A percentile compares a stretch with the other conserved stretches of the same genome.
These are phyloP conservation scores for Hyphopichia wangnamkhiaoensis DNA, from an alignment of 1,139 yeast genomes.

Conservation along the genomic window DNA sequence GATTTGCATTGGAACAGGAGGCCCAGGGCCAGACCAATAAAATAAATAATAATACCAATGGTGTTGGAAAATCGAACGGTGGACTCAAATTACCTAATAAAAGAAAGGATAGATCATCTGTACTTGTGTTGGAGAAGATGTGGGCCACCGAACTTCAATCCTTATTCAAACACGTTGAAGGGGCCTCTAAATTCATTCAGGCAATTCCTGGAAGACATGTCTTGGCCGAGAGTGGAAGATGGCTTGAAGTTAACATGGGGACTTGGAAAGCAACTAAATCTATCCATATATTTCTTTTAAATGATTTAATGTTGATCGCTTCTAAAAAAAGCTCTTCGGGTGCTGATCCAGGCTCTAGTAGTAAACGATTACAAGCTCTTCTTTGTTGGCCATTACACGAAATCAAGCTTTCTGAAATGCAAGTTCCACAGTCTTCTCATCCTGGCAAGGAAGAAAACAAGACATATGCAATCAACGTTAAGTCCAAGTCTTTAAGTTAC, in stretches of 20 bases:
- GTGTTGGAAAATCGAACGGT: slow-evolving; percentile 1
- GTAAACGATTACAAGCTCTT: slow-evolving; percentile 59
- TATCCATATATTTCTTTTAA: slow-evolving; percentile 73
- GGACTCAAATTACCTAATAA: slow-evolving; percentile 10
- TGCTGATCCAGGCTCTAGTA: slow-evolving; percentile 22
- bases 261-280: slow-evolving; percentile 83
- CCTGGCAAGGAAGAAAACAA: slow-evolving; percentile 22
- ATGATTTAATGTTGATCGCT: slow-evolving; percentile 78
- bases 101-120: slow-evolving; percentile 63
- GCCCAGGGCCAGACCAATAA: slow-evolving; percentile 1
- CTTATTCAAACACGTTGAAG: slow-evolving; percentile 82
- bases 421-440: slow-evolving; percentile 13
- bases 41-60: slow-evolving; percentile 4
- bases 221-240: slow-evolving; percentile 74
- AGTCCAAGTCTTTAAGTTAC: slow-evolving; percentile 50
- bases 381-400: slow-evolving; percentile 80
- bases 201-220: slow-evolving; percentile 82
- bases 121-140: slow-evolving; percentile 71
- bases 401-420: slow-evolving; percentile 50
- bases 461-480: slow-evolving; percentile 47
- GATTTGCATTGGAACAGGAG: slow-evolving; percentile 47
- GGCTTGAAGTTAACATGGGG: slow-evolving; percentile 86
- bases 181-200: slow-evolving; percentile 80
- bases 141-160: slow-evolving; percentile 78
- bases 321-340: slow-evolving; percentile 47